Base-by-base conservation (phyloP, 805 yeast genomes). In the Clavispora carvajalis region DNA sequence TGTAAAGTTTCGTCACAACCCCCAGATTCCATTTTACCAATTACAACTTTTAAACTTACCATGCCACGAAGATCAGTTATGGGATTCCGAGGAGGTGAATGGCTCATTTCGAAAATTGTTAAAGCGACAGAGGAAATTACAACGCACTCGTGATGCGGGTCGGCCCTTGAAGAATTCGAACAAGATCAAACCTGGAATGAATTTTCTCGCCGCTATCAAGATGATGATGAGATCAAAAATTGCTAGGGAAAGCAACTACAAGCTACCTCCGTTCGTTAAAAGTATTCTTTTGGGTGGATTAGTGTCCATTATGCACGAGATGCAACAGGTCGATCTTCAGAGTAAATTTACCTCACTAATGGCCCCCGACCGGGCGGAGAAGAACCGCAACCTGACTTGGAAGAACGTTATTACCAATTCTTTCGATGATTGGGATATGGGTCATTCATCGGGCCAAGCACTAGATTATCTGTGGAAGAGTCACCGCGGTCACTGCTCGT, bases 1-100 rank as follows among this genome's bases (percentile, higher is more conserved):
- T 28, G 77, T 83, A 12, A 74, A 85, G 36, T 86, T 83, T 58
- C 84, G 95, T 5, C 95, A 87, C 60, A 76, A 82, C 43, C 73
- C 73, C 0, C 67, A 60, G 23, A 62, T 69, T 13, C 45, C 58
- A 17, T 66, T 67, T 40, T 56, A 61, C 37, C 73, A 67, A 38
- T 49, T 67, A 23, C 73, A 69, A 47, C 46, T 69, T 12, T 49
- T 69, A 30, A 65, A 60, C 39, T 50, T 69, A 15, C 73, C 73
- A 2, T 67, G 73, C 43, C 71, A 65, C 40, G 71, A 65, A 31
- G 65, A 60, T 16, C 49, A 49, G 15, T 48, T 69, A 10, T 69
- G 73, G 73, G 69, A 65, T 31, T 58, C 65, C 5, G 45, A 49
- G 10, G 72, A 68, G 19, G 58, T 67, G 2, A 59, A 61, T 36